phyloP scores from a whole-genome alignment of 306 rosid genomes.

The Trichosanthes truncata region DNA sequence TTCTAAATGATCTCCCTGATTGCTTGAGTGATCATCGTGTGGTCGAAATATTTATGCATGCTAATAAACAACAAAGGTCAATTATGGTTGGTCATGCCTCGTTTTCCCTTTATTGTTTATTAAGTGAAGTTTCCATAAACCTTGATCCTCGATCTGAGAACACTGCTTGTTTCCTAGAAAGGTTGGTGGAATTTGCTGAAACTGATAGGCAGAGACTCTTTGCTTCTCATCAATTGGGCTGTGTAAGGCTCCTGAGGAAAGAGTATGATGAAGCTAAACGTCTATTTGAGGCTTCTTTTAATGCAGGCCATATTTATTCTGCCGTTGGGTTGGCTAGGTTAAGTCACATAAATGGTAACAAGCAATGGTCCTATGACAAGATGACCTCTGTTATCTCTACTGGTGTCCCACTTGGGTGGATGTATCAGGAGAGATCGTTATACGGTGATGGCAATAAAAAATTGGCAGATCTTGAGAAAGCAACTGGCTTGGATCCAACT shows the following conservation, averaged over 20 bases:
- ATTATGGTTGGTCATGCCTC: constrained; percentile 67
- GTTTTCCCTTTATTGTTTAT: constrained; percentile 68
- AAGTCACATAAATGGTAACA: constrained; percentile 46
- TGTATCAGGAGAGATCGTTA: constrained; percentile 83
- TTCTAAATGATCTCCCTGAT: constrained; percentile 62
- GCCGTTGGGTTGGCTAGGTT: constrained; percentile 68
- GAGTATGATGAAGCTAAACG: constrained; percentile 60
- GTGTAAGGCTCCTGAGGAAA: constrained; percentile 58
- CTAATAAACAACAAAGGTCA: constrained; percentile 45
- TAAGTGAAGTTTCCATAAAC: constrained; percentile 70
- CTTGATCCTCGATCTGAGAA: constrained; percentile 59
- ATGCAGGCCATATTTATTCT: constrained; percentile 77
- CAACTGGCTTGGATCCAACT: constrained; percentile 77
- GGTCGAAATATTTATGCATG: constrained; percentile 49
- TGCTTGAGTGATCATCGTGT: constrained; percentile 56
- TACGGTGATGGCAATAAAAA: constrained; percentile 57
- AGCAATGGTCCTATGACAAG: constrained; percentile 52
- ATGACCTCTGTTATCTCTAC: constrained; percentile 57
- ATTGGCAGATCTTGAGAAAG: constrained; percentile 81
- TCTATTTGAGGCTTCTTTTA: constrained; percentile 65
- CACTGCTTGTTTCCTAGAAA: constrained; percentile 57
- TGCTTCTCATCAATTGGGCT: constrained; percentile 69
- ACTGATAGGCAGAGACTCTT: constrained; percentile 56
- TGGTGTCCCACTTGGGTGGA: constrained; percentile 63
- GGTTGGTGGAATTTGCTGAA: constrained; percentile 55